Evolutionary conservation across 768 basidiomycete genomes (phyloP).

Genomic region (Arthromyces matolae): DNA sequence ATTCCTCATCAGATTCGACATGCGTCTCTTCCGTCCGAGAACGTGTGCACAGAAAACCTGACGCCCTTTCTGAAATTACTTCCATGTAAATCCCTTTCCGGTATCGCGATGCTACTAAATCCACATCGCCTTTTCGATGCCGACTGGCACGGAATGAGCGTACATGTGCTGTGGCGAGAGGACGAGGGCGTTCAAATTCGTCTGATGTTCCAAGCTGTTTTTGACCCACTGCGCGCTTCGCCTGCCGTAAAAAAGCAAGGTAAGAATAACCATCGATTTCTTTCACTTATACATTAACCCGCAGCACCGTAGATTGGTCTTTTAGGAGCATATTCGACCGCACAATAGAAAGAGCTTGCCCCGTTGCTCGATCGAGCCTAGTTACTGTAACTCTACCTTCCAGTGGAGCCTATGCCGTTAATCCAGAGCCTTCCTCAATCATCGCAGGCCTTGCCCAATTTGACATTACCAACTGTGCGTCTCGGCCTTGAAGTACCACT

Average conservation of each 20-base stretch:
- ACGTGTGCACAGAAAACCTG: constrained; percentile 96
- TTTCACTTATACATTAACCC: constrained; percentile 7
- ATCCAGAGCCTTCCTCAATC: constrained; percentile 46
- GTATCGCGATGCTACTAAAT: constrained; percentile 78
- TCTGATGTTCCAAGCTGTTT: constrained; percentile 71
- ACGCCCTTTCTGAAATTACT: constrained; percentile 94
- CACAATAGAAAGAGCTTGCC: constrained; percentile 59
- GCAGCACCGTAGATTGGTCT: constrained; percentile 72
- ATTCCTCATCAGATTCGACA: constrained; percentile 60
- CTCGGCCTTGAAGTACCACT: background rate
- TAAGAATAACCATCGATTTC: constrained; percentile 20
- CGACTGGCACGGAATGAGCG: constrained; percentile 85
- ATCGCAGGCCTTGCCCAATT: constrained; percentile 41
- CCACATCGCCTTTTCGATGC: constrained; percentile 86
- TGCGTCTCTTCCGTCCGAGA: constrained; percentile 74
- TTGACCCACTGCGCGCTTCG: constrained; percentile 69
- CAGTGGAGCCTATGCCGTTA: constrained; percentile 39
- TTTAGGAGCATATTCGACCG: constrained; percentile 66
- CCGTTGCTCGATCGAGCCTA: constrained; percentile 60
- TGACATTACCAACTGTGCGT: constrained; percentile 45
- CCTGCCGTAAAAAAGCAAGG: constrained; percentile 53
- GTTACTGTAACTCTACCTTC: constrained; percentile 48
- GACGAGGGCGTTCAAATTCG: constrained; percentile 58
- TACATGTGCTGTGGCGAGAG: constrained; percentile 67
- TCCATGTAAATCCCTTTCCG: constrained; percentile 87